Conservation (phyloP, 1,284 basidiomycete genomes). For the Dichomitus squalens region DNA sequence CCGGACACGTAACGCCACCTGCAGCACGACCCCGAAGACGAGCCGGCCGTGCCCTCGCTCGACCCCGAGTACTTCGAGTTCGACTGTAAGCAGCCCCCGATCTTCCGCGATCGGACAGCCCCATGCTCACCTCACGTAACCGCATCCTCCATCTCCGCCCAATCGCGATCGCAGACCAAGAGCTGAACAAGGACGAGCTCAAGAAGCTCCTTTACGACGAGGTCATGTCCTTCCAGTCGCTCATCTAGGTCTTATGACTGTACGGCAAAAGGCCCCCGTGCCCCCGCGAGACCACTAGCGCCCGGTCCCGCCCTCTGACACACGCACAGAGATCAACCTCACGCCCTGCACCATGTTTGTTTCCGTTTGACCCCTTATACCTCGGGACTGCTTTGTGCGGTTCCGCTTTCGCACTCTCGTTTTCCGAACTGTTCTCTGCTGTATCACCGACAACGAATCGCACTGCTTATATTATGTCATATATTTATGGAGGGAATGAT, state of each 20-base stretch:
- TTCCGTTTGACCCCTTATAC: not conserved
- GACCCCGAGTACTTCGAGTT: conserved; percentile 88
- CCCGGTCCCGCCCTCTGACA: not conserved
- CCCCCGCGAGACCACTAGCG: not conserved
- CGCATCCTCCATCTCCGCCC: too few relatives aligned
- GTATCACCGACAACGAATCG: not conserved
- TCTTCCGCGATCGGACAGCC: not conserved
- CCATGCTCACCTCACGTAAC: not conserved
- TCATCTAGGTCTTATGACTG: conserved; percentile 41
- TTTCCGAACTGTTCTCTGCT: conserved; percentile 2
- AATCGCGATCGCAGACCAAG: conserved; percentile 56
- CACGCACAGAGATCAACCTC: not conserved
- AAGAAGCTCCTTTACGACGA: conserved; percentile 70
- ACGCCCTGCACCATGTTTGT: not conserved
- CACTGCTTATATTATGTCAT: conserved; percentile 16
- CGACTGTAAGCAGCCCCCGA: conserved; percentile 53
- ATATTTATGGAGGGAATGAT: conserved; percentile 25
- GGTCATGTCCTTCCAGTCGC: conserved; percentile 66
- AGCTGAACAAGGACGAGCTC: conserved; percentile 74
- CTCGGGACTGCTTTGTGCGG: not conserved
- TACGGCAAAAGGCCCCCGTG: not conserved
- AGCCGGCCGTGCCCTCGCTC: conserved; percentile 73
- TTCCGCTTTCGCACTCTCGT: not conserved
- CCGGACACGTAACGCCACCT: not conserved
- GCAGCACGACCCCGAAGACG: conserved; percentile 86